Evolutionary conservation across 495 filamentous ascomycete species (phyloP).

Genomic region (Penicillium lividum): DNA sequence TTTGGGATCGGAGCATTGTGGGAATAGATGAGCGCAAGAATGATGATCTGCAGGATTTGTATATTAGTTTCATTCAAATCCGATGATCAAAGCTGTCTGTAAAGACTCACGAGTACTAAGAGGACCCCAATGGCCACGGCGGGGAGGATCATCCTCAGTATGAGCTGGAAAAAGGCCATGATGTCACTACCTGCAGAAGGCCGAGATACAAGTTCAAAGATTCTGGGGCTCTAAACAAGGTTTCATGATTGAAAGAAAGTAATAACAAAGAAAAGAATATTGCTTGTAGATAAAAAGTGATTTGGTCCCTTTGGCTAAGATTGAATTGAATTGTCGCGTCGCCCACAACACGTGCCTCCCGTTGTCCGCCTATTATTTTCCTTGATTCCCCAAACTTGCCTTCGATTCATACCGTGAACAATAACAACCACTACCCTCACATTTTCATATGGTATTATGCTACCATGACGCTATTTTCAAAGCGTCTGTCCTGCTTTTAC

Average conservation of each 20-base stretch:
- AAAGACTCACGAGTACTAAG: conserved; percentile 23
- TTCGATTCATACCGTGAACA: conserved; percentile 1
- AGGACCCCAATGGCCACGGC: conserved; percentile 14
- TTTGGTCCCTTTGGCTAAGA: conserved; percentile 1
- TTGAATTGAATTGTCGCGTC: conserved; percentile 12
- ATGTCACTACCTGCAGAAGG: conserved; percentile 17
- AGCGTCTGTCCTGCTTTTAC: conserved; percentile 71
- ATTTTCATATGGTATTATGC: conserved; percentile 24
- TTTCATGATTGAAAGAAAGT: conserved; percentile 1
- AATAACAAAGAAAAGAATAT: neutral
- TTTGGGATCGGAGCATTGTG: conserved; percentile 36
- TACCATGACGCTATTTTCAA: conserved; percentile 52
- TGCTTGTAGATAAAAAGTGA: neutral
- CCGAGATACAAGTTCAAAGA: neutral
- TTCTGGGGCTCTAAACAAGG: neutral
- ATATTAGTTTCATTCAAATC: conserved; percentile 10
- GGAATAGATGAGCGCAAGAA: conserved; percentile 31
- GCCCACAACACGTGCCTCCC: conserved; percentile 24
- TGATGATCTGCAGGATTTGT: conserved; percentile 23
- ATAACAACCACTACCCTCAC: neutral
- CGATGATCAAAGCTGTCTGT: neutral
- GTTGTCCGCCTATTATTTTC: conserved; percentile 37
- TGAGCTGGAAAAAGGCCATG: conserved; percentile 17
- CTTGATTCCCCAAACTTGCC: conserved; percentile 1
- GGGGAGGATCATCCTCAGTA: conserved; percentile 12